Evolutionary conservation across 306 rosid genomes (phyloP), one percentile per base, ranked within the genome.

Genomic region (Cyclanthera cordifolia): DNA sequence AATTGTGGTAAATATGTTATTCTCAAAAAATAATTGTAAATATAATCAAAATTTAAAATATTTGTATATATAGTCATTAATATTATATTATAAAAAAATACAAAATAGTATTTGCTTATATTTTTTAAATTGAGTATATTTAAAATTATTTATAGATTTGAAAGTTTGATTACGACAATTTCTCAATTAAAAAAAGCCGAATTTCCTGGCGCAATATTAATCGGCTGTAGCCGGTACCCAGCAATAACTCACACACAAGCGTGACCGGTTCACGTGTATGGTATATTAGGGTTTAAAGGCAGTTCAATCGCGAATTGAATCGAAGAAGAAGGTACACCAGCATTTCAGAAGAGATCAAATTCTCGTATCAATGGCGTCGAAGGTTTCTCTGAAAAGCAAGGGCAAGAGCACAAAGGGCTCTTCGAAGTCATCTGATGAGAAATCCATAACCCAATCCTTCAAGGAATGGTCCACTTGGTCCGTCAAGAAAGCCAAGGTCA

Each of bases 391-490:
- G 79, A 93, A 85, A 73, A 83, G 73, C 64, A 90, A 93, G 77
- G 99, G 96, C 1, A 90, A 88, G 70, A 37, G 73, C 17, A 11
- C 74, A 51, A 93, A 93, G 81, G 83, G 80, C 6, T 82, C 95
- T 6, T 43, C 73, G 8, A 85, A 84, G 72, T 81, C 69, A 14
- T 14, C 83, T 3, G 84, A 86, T 50, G 88, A 85, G 28, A 75
- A 73, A 61, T 70, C 95, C 2, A 0, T 34, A 30, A 17, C 74
- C 5, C 85, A 85, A 70, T 48, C 24, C 55, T 8, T 88, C 46
- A 94, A 90, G 83, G 89, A 90, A 46, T 88, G 99, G 99, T 86
- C 82, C 51, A 85, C 87, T 0, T 94, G 95, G 99, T 12, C 85
- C 0, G 61, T 90, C 70, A 81, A 82, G 77, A 94, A 90, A 73